phyloP scores from a whole-genome alignment of 306 rosid species.

The Herpetospermum pedunculosum region DNA sequence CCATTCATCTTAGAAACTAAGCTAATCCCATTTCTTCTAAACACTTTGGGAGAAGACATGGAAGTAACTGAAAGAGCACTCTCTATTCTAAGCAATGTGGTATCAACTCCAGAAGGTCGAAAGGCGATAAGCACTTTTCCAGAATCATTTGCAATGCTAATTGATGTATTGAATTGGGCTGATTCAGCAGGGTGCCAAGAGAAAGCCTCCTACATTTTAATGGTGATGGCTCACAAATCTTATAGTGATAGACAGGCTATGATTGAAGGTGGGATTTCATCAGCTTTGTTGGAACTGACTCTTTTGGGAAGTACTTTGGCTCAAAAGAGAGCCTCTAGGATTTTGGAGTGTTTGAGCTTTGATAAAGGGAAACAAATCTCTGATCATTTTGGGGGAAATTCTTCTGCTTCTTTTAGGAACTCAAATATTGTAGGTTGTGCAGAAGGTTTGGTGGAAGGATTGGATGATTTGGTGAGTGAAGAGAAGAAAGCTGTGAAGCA shows the following conservation, averaged over 20 bases:
- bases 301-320: conserved; percentile 81
- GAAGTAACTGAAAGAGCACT: conserved; percentile 71
- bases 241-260: conserved; percentile 70
- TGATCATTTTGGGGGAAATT: conserved; percentile 33
- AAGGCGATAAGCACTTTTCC: conserved; percentile 39
- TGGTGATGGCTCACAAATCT: conserved; percentile 92
- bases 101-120: conserved; percentile 66
- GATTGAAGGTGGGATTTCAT: conserved; percentile 78
- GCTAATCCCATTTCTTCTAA: conserved; percentile 45
- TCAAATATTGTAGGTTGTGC: conserved; percentile 24
- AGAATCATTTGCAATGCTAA: conserved; percentile 40
- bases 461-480: conserved; percentile 60
- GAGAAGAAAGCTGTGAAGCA: conserved; percentile 96
- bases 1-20: conserved; percentile 56
- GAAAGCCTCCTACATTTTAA: conserved; percentile 74
- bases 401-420: conserved; percentile 57
- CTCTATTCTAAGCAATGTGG: conserved; percentile 60
- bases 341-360: conserved; percentile 65
- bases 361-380: conserved; percentile 76
- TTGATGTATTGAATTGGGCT: conserved; percentile 74
- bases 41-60: conserved; percentile 68
- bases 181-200: conserved; percentile 93
- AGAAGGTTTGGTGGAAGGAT: conserved; percentile 39
- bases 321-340: conserved; percentile 93
- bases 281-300: conserved; percentile 76